These are phyloP conservation scores for Pichia kudriavzevii DNA, from an alignment of 1,139 yeast species.

Conservation along the genomic window DNA sequence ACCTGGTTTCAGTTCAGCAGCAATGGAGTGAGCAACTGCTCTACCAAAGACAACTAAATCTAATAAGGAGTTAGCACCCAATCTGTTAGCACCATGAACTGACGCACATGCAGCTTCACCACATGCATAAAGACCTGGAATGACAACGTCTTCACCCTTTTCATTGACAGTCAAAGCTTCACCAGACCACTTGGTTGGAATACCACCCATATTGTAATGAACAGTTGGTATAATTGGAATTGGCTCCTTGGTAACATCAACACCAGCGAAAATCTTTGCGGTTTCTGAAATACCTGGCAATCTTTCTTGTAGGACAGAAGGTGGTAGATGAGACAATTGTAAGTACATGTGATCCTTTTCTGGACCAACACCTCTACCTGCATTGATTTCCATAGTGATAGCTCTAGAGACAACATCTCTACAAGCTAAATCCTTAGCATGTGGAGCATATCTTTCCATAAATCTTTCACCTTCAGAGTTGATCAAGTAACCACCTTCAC, in stretches of 20 bases:
- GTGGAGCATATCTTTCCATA: slow-evolving; percentile 99
- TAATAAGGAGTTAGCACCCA: slow-evolving; percentile 97
- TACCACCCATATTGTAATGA: slow-evolving; percentile 99
- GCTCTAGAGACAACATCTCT: slow-evolving; percentile 98
- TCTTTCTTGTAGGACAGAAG: slow-evolving; percentile 87
- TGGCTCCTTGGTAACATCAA: slow-evolving; percentile 98
- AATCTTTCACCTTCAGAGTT: slow-evolving; percentile 98
- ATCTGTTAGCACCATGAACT: slow-evolving; percentile 98
- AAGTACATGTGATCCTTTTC: slow-evolving; percentile 90
- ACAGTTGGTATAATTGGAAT: slow-evolving; percentile 98
- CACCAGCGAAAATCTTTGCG: slow-evolving; percentile 97
- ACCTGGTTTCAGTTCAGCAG: slow-evolving; percentile 81
- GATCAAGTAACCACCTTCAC: slow-evolving; percentile 97
- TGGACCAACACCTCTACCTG: slow-evolving; percentile 98
- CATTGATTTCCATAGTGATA: slow-evolving; percentile 96
- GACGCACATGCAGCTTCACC: slow-evolving; percentile 99
- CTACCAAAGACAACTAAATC: slow-evolving; percentile 98
- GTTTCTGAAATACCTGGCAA: slow-evolving; percentile 99
- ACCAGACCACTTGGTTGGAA: slow-evolving; percentile 96
- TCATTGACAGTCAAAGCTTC: slow-evolving; percentile 81
- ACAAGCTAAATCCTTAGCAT: slow-evolving; percentile 96
- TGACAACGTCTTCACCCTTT: slow-evolving; percentile 84
- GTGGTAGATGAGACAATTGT: slow-evolving; percentile 92
- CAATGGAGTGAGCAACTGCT: slow-evolving; percentile 91
- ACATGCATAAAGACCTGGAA: slow-evolving; percentile 93